A percentile compares a stretch with the other conserved stretches of the same genome.
These are phyloP conservation scores for Metschnikowia hibisci DNA, from an alignment of 805 yeast genomes.

Conservation along the genomic window DNA sequence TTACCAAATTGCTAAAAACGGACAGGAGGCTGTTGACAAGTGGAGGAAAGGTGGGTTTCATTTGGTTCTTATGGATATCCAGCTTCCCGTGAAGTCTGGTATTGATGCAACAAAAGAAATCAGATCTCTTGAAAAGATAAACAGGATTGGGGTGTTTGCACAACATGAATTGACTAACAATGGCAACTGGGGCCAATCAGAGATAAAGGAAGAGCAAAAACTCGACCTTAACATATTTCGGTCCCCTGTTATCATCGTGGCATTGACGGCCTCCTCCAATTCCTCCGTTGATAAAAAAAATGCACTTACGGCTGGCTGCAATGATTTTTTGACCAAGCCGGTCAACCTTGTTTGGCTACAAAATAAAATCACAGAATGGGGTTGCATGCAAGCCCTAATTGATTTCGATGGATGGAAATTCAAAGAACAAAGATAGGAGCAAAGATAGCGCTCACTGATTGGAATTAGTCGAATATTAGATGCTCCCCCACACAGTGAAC, in stretches of 20 bases:
- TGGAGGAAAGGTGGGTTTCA: slow-evolving; percentile 96
- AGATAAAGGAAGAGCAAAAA: slow-evolving; percentile 44
- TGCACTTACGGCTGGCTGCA: slow-evolving; percentile 96
- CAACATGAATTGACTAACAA: slow-evolving; percentile 30
- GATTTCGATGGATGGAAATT: slow-evolving; percentile 85
- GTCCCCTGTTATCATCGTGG: slow-evolving; percentile 97
- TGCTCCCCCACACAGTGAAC: too few species aligned
- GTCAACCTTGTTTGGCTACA: slow-evolving; percentile 92
- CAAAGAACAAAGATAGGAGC: slow-evolving; percentile 6
- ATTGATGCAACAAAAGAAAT: slow-evolving; percentile 92
- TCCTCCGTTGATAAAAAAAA: slow-evolving; percentile 80
- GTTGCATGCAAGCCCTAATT: slow-evolving; percentile 97
- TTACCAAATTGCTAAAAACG: slow-evolving; percentile 85
- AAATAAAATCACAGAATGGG: slow-evolving; percentile 95
- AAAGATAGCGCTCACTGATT: too few species aligned
- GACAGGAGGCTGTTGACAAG: slow-evolving; percentile 89
- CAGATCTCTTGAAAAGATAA: slow-evolving; percentile 73
- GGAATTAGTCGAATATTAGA: too few species aligned
- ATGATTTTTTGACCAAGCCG: slow-evolving; percentile 93
- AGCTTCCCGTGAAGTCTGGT: slow-evolving; percentile 93
- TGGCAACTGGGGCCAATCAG: slow-evolving; percentile 20
- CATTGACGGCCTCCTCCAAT: slow-evolving; percentile 84
- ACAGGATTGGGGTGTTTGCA: slow-evolving; percentile 69
- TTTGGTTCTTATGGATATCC: slow-evolving; percentile 94
- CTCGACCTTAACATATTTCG: slow-evolving; percentile 63